A percentile compares a stretch with the other conserved stretches of the same genome.
Conservation (phyloP, 257 asterid genomes). For the Fraxinus americana region DNA sequence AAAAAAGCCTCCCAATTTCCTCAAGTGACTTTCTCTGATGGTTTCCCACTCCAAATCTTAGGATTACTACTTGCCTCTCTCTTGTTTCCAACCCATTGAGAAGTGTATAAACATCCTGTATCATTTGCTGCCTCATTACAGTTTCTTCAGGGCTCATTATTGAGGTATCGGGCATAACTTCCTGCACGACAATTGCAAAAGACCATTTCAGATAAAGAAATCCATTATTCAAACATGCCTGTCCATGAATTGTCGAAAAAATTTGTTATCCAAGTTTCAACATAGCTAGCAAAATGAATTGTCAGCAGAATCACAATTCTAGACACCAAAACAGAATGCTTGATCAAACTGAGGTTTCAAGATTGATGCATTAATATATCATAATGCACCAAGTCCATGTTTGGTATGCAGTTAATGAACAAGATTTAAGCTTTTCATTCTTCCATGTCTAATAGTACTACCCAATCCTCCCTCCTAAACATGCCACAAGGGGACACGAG, state of each 20-base stretch:
- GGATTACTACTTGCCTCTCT: conserved; percentile 66
- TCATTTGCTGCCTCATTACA: conserved; percentile 54
- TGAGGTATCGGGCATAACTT: conserved; percentile 61
- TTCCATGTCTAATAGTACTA: not conserved
- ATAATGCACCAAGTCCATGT: too few relatives aligned
- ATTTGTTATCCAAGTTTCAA: too few relatives aligned
- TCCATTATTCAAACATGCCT: not conserved
- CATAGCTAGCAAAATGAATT: too few relatives aligned
- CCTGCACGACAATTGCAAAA: conserved; percentile 42
- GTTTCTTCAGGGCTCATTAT: conserved; percentile 57
- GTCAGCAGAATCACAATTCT: too few relatives aligned
- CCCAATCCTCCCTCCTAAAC: not conserved
- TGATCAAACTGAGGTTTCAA: too few relatives aligned
- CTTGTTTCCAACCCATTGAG: conserved; percentile 60
- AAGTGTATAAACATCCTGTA: conserved; percentile 47
- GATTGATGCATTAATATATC: too few relatives aligned
- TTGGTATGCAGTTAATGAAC: too few relatives aligned
- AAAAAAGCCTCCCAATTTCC: conserved; percentile 66
- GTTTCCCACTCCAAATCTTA: conserved; percentile 72
- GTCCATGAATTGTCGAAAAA: not conserved
- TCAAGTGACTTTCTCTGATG: conserved; percentile 62
- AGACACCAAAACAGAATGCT: too few relatives aligned
- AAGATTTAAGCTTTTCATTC: too few relatives aligned
- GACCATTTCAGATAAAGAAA: not conserved
- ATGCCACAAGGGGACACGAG: not conserved